These are phyloP conservation scores for Acanthamoeba castellanii DNA, from an alignment of 208 protist species.

Conservation along the genomic window DNA sequence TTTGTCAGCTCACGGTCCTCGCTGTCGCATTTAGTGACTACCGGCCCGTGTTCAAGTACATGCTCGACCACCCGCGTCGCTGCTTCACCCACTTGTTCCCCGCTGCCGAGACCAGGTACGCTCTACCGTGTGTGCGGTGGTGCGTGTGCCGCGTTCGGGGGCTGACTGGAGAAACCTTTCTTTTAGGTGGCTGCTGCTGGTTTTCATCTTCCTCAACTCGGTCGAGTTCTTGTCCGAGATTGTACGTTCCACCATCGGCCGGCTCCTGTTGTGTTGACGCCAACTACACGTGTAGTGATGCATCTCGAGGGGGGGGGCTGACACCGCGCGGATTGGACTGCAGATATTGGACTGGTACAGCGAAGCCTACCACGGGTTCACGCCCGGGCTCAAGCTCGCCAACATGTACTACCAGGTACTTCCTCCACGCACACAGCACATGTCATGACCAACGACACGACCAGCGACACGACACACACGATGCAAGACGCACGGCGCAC, in stretches of 20 bases:
- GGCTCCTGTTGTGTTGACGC: not conserved
- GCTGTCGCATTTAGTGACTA: not conserved
- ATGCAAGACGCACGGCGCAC: not conserved
- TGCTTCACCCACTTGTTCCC: conserved; percentile 73
- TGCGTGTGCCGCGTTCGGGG: not conserved
- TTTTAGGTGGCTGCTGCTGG: conserved; percentile 24
- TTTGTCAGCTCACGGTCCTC: not conserved
- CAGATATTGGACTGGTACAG: conserved; percentile 65
- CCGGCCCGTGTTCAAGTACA: conserved; percentile 33
- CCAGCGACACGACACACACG: not conserved
- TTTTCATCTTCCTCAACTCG: conserved; percentile 57
- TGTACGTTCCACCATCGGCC: not conserved
- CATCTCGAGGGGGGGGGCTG: not conserved
- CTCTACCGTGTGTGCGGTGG: not conserved
- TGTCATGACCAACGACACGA: not conserved
- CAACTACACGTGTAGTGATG: not conserved
- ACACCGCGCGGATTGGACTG: not conserved
- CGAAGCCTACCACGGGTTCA: not conserved
- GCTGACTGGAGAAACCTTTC: no score
- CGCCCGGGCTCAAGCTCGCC: not conserved
- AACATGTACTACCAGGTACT: conserved; percentile 65
- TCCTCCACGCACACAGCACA: not conserved
- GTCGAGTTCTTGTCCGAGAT: conserved; percentile 43
- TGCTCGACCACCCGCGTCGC: conserved; percentile 66
- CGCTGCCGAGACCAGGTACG: not conserved